A percentile compares a stretch with the other conserved stretches of the same genome.
These are phyloP conservation scores for Pilobolus umbonatus DNA, from an alignment of 192 early-diverging fungal genomes.

Conservation along the genomic window DNA sequence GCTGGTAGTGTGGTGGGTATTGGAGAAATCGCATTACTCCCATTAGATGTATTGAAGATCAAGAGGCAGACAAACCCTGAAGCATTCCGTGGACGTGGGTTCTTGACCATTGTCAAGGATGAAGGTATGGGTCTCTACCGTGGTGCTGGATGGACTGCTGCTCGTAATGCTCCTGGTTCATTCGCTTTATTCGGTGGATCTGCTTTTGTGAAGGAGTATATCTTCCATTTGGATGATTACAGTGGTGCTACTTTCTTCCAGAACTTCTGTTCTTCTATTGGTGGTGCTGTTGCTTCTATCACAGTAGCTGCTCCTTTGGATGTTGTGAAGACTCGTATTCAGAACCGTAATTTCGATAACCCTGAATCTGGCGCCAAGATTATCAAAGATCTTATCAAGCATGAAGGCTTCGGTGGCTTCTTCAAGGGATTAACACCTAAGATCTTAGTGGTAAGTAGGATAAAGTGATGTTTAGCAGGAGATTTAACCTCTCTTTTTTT, in stretches of 20 bases:
- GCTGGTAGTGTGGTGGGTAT: slow-evolving; percentile 96
- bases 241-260: slow-evolving; percentile 97
- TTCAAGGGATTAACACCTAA: slow-evolving; percentile 94
- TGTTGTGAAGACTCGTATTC: slow-evolving; percentile 99
- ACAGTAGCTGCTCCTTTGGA: slow-evolving; percentile 94
- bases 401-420: slow-evolving; percentile 91
- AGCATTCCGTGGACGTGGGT: slow-evolving; percentile 77
- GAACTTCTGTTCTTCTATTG: slow-evolving; percentile 95
- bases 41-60: slow-evolving; percentile 97
- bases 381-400: slow-evolving; percentile 80
- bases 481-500: slow-evolving; percentile 30
- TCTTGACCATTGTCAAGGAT: slow-evolving; percentile 71
- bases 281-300: slow-evolving; percentile 91
- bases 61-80: slow-evolving; percentile 94
- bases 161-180: slow-evolving; percentile 96
- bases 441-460: slow-evolving; percentile 59
- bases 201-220: slow-evolving; percentile 90
- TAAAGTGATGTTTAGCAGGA: not conserved
- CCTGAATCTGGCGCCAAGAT: slow-evolving; percentile 87
- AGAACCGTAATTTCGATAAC: slow-evolving; percentile 82
- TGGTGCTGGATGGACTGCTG: slow-evolving; percentile 94
- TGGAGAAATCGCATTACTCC: slow-evolving; percentile 94
- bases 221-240: slow-evolving; percentile 88
- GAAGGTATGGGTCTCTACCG: slow-evolving; percentile 93
- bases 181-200: slow-evolving; percentile 95